Conservation (phyloP, 176 grass and related monocot genomes). For the Zizania latifolia region DNA sequence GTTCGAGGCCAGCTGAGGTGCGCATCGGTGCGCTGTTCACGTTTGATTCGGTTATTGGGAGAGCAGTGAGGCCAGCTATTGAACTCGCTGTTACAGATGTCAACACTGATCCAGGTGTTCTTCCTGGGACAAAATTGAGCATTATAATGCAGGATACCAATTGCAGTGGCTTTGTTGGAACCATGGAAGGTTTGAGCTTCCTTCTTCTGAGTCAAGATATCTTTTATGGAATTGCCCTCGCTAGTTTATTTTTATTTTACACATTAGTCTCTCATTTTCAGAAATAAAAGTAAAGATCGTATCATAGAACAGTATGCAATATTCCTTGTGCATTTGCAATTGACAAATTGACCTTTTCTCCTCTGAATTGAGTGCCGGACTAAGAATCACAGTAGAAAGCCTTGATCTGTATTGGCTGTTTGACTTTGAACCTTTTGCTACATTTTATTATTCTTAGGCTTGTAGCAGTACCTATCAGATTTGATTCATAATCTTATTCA, state of each 20-base stretch:
- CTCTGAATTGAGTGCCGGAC: background rate
- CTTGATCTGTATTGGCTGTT: background rate
- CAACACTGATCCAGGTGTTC: constrained; percentile 48
- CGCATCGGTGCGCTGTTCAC: constrained; percentile 59
- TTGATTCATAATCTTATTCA: background rate
- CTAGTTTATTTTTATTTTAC: background rate
- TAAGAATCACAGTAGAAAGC: background rate
- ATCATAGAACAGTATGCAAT: background rate
- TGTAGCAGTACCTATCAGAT: background rate
- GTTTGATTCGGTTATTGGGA: constrained; percentile 58
- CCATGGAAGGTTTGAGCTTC: constrained; percentile 42
- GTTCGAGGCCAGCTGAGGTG: constrained; percentile 37
- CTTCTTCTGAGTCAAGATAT: background rate
- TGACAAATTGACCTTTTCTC: background rate
- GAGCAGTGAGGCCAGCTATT: constrained; percentile 49
- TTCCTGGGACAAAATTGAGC: constrained; percentile 44
- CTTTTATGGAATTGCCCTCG: background rate
- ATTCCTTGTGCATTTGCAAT: background rate
- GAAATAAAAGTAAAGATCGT: background rate
- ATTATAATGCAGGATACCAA: constrained; percentile 65
- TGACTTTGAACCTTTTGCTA: background rate
- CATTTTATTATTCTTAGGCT: background rate
- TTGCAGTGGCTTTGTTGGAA: constrained; percentile 72
- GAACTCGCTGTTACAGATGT: constrained; percentile 65
- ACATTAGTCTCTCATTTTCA: background rate